A percentile compares a stretch with the other conserved stretches of the same genome.
Conservation (phyloP, 169 alveolate species). For the Nephromyces sp. region DNA sequence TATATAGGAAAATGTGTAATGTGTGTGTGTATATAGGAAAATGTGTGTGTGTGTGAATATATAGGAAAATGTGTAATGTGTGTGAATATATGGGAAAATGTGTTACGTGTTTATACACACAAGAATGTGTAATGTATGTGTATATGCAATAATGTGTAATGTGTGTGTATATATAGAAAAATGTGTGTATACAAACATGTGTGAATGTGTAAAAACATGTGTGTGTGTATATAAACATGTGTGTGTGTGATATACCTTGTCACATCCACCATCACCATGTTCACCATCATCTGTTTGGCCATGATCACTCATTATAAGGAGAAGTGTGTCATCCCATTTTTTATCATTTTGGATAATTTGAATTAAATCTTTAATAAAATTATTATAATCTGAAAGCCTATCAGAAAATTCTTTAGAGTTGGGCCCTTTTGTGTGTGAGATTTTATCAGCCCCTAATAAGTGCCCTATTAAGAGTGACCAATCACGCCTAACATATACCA, state of each 20-base stretch:
- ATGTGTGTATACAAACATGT: too few species aligned
- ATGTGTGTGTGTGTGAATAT: too few species aligned
- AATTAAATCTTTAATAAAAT: background rate
- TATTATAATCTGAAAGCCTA: background rate
- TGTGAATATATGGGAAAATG: too few species aligned
- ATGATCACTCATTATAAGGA: constrained; percentile 58
- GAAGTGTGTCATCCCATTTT: constrained; percentile 20
- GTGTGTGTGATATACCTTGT: constrained; percentile 34
- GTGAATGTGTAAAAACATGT: background rate
- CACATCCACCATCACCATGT: constrained; percentile 55
- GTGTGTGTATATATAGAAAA: too few species aligned
- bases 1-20: too few species aligned
- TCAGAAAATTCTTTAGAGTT: constrained; percentile 12
- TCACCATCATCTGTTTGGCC: constrained; percentile 61
- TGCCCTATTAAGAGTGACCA: constrained; percentile 46
- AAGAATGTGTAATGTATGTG: too few species aligned
- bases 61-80: too few species aligned
- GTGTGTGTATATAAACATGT: background rate
- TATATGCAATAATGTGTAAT: too few species aligned
- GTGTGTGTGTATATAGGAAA: too few species aligned
- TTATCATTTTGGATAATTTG: background rate
- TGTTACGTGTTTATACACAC: too few species aligned
- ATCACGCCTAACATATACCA: constrained; percentile 6
- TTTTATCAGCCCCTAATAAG: constrained; percentile 60
- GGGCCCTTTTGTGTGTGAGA: constrained; percentile 45